Evolutionary conservation across 1,284 basidiomycete species (phyloP).

Genomic region (Cystobasidiaceae sp.): DNA sequence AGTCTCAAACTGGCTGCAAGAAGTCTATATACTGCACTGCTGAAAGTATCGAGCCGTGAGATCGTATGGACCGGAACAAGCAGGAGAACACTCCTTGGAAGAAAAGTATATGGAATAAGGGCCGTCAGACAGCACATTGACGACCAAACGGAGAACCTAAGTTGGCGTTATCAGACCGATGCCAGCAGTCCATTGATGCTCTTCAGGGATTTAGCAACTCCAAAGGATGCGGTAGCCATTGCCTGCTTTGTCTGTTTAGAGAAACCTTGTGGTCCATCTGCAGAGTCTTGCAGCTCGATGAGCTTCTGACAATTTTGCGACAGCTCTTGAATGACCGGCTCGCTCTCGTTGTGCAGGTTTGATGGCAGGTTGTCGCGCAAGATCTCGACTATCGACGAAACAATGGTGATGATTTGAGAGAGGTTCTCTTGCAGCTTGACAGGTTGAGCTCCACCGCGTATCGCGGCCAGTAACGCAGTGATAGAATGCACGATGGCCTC

Average conservation of each 20-base stretch:
- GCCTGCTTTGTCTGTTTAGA: constrained; percentile 81
- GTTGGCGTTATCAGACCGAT: no score
- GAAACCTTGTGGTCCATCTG: constrained; percentile 46
- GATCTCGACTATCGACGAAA: constrained; percentile 92
- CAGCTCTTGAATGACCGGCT: constrained; percentile 73
- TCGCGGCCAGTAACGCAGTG: constrained; percentile 86
- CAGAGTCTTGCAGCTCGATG: constrained; percentile 70
- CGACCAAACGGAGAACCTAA: no score
- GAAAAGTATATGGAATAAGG: no score
- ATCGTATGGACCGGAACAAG: no score
- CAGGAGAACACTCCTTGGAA: no score
- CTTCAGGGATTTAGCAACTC: constrained; percentile 88
- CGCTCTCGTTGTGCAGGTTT: constrained; percentile 60
- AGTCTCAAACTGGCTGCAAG: no score
- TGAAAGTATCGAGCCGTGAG: no score
- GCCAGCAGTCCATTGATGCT: constrained; percentile 55
- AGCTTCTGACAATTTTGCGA: constrained; percentile 85
- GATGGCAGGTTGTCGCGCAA: constrained; percentile 79
- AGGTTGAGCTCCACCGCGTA: constrained; percentile 83
- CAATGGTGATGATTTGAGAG: constrained; percentile 95
- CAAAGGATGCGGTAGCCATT: constrained; percentile 90
- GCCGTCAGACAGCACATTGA: no score
- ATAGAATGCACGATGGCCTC: constrained; percentile 95
- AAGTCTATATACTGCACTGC: no score
- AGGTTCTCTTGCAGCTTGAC: constrained; percentile 85